Base-by-base conservation (phyloP, 495 filamentous ascomycete genomes). In the Aspergillus kassunensis region DNA sequence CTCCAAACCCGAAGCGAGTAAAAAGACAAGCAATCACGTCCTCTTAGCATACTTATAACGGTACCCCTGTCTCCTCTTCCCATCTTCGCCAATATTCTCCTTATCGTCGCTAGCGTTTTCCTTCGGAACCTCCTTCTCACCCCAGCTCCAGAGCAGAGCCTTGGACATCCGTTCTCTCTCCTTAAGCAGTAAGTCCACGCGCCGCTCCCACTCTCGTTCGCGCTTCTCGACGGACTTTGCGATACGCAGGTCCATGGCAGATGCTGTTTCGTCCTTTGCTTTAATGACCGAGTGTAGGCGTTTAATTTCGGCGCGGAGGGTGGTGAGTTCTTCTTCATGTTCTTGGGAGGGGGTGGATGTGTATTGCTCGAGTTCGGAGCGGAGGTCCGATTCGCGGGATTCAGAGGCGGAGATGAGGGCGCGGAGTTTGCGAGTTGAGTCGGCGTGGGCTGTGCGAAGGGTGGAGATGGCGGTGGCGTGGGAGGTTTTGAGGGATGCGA, bases 101-200 rank as follows among this genome's bases (percentile, higher is more conserved):
- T 70, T 67, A 12, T 49, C 12, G 64, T 60, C 25, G 13, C 69
- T 67, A 12, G 46, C 12, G 64, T 60, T 21, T 12, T 13, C 30
- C 2, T 13, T 13, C 9, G 44, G 44, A 20, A 48, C 68, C 33
- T 80, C 77, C 48, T 79, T 75, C 57, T 75, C 74, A 1, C 76
- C 76, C 76, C 75, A 78, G 3, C 51, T 59, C 68, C 62, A 68
- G 66, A 80, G 63, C 47, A 80, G 63, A 12, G 70, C 76, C 46
- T 71, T 77, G 12, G 72, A 74, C 72, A 81, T 73, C 36, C 71
- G 75, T 25, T 77, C 78, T 30, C 79, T 68, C 49, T 86, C 81
- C 53, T 74, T 73, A 37, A 86, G 79, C 7, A 81, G 56, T 6
- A 82, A 53, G 40, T 80, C 71, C 10, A 76, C 62, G 10, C 77